Percentiles rank a stretch among this genome's conserved stretches.
phyloP scores from a whole-genome alignment of 202 grass and related monocot genomes.

The Zoysia matrella region DNA sequence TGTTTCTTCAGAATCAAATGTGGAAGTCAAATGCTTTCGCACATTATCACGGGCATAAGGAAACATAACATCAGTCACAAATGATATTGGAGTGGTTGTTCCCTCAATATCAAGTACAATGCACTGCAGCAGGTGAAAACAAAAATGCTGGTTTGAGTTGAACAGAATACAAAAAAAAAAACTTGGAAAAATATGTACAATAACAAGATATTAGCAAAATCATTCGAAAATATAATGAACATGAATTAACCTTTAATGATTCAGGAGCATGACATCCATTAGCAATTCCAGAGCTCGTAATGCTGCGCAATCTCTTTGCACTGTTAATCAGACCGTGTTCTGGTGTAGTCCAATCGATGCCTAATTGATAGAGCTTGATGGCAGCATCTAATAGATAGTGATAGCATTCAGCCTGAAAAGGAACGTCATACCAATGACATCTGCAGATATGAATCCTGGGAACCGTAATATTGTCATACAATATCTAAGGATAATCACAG shows the following conservation, averaged over 20 bases:
- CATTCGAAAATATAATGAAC: constrained; percentile 26
- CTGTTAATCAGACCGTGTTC: constrained; percentile 66
- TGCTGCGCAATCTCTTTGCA: constrained; percentile 45
- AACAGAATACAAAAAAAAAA: constrained; percentile 18
- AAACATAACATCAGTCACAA: constrained; percentile 93
- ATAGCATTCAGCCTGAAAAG: constrained; percentile 93
- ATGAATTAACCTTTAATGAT: constrained; percentile 68
- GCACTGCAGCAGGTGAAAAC: constrained; percentile 55
- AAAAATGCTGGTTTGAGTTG: neutral
- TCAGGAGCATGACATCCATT: constrained; percentile 53
- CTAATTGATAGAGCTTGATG: constrained; percentile 85
- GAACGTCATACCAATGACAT: constrained; percentile 16
- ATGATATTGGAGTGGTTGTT: constrained; percentile 96
- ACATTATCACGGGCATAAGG: constrained; percentile 96
- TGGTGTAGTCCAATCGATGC: constrained; percentile 86
- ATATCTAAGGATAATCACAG: neutral
- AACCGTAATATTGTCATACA: constrained; percentile 27
- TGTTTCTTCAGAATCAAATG: constrained; percentile 80
- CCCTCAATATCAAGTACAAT: constrained; percentile 96
- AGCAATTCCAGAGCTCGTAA: constrained; percentile 39
- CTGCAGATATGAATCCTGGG: constrained; percentile 23
- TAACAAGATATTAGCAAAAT: constrained; percentile 1
- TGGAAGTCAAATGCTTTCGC: constrained; percentile 75
- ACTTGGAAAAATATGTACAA: neutral
- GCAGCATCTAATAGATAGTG: constrained; percentile 96